A percentile compares a stretch with the other conserved stretches of the same genome.
phyloP scores from a whole-genome alignment of 352 stramenopile genomes.

The Pythium vanterpoolii region DNA sequence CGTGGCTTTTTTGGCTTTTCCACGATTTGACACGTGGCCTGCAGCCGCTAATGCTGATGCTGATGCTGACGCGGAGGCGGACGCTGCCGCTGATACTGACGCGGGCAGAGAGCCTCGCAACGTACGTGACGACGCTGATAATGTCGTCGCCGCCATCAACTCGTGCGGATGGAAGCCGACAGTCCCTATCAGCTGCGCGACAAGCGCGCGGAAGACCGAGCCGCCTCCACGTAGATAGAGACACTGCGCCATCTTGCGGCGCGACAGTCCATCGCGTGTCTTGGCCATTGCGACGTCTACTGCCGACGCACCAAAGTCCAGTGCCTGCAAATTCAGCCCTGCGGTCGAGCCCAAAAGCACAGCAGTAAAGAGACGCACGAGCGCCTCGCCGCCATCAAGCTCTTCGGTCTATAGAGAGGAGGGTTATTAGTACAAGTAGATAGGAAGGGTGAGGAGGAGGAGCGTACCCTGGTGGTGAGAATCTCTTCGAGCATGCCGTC shows the following conservation, averaged over 20 bases:
- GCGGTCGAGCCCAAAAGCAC: slow-evolving; percentile 42
- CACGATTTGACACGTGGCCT: not conserved
- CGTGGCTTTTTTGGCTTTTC: not conserved
- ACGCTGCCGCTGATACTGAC: no score
- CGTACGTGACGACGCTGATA: not conserved
- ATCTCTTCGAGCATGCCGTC: slow-evolving; percentile 54
- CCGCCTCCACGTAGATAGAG: slow-evolving; percentile 48
- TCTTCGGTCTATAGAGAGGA: slow-evolving; percentile 38
- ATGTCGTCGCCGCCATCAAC: not conserved
- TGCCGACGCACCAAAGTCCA: slow-evolving; percentile 40
- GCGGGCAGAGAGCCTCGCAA: not conserved
- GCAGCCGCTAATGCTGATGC: no score
- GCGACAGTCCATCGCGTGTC: slow-evolving; percentile 31
- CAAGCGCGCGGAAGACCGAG: slow-evolving; percentile 43
- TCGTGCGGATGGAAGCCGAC: slow-evolving; percentile 40
- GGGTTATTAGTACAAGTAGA: not conserved
- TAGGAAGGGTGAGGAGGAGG: not conserved
- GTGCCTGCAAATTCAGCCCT: slow-evolving; percentile 37
- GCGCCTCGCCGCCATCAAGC: slow-evolving; percentile 40
- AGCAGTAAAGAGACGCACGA: slow-evolving; percentile 46
- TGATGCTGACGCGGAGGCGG: no score
- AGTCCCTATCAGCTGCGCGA: slow-evolving; percentile 41
- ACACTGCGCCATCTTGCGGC: slow-evolving; percentile 51
- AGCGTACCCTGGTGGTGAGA: slow-evolving; percentile 35
- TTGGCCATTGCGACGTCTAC: slow-evolving; percentile 33